Conservation (phyloP, 805 yeast genomes). For the Candida ipomoeae region DNA sequence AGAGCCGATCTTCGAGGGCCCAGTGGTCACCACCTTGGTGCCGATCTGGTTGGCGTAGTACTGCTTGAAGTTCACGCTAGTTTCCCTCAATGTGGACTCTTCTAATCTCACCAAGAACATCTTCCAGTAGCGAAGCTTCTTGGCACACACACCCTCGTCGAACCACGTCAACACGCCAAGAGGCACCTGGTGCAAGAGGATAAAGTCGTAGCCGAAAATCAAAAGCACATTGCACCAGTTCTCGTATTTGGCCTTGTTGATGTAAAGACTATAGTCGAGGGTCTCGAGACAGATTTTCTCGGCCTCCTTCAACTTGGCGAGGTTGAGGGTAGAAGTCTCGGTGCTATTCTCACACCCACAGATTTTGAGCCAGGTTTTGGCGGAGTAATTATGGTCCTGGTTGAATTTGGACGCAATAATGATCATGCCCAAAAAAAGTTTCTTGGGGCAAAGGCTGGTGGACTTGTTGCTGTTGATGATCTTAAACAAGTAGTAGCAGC, state of each 20-base stretch:
- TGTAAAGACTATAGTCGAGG: conserved; percentile 54
- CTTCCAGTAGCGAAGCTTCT: conserved; percentile 16
- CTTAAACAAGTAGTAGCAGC: conserved; percentile 60
- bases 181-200: conserved; percentile 30
- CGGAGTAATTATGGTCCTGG: conserved; percentile 67
- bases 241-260: conserved; percentile 46
- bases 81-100: conserved; percentile 10
- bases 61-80: conserved; percentile 16
- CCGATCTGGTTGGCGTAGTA: conserved; percentile 21
- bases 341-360: conserved; percentile 46
- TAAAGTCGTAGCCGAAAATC: conserved; percentile 42
- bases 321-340: conserved; percentile 30
- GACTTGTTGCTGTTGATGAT: conserved; percentile 26
- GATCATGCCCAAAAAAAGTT: conserved; percentile 62
- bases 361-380: conserved; percentile 70
- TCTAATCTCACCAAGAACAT: conserved; percentile 16
- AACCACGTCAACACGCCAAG: conserved; percentile 18
- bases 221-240: conserved; percentile 43
- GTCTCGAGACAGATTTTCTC: conserved; percentile 52
- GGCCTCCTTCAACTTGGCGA: conserved; percentile 44
- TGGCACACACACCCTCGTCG: conserved; percentile 7
- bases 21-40: conserved; percentile 14
- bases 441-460: conserved; percentile 51
- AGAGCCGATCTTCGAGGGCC: conserved; percentile 11
- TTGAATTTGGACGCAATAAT: conserved; percentile 70